phyloP scores from a whole-genome alignment of 768 basidiomycete genomes.

The Suillus luteus region DNA sequence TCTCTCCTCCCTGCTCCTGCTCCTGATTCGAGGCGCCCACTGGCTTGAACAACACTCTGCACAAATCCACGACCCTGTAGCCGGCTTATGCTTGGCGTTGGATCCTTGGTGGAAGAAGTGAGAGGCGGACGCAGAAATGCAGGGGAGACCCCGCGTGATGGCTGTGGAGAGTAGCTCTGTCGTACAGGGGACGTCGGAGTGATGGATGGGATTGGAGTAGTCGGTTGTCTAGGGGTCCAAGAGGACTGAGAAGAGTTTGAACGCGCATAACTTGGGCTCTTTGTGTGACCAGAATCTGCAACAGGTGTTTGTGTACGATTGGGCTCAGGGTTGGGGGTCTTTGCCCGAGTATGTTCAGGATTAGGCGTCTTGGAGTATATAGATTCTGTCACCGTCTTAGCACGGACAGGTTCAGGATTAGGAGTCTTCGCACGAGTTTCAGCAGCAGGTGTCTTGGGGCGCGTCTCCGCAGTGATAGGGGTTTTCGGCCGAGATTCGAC shows the following conservation, averaged over 20 bases:
- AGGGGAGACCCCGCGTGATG: slow-evolving; percentile 49
- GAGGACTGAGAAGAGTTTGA: slow-evolving; percentile 18
- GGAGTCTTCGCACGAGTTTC: slow-evolving; percentile 27
- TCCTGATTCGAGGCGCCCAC: slow-evolving; percentile 47
- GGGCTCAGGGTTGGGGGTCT: slow-evolving; percentile 10
- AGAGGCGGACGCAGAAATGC: slow-evolving; percentile 52
- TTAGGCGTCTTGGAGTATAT: slow-evolving; percentile 5
- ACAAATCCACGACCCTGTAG: slow-evolving; percentile 87
- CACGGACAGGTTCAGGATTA: slow-evolving; percentile 19
- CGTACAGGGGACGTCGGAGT: slow-evolving; percentile 42
- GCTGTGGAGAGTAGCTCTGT: slow-evolving; percentile 44
- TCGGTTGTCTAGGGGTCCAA: slow-evolving; percentile 30
- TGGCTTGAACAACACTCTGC: slow-evolving; percentile 77
- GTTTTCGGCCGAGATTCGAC: slow-evolving; percentile 19
- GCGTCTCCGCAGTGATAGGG: slow-evolving; percentile 18
- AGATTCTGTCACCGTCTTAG: slow-evolving; percentile 23
- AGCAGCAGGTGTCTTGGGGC: slow-evolving; percentile 16
- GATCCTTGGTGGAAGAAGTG: slow-evolving; percentile 60
- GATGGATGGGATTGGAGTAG: slow-evolving; percentile 34
- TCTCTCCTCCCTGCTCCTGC: slow-evolving; percentile 26
- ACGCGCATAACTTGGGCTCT: slow-evolving; percentile 3
- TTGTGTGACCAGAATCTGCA: not conserved
- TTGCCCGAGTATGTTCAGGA: not conserved
- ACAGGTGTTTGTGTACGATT: slow-evolving; percentile 21
- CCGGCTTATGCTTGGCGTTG: slow-evolving; percentile 79